Percentiles rank a stretch among this genome's conserved stretches.
Evolutionary conservation across 2,329 filamentous ascomycete species (phyloP).

Genomic region (Neurospora sp.): DNA sequence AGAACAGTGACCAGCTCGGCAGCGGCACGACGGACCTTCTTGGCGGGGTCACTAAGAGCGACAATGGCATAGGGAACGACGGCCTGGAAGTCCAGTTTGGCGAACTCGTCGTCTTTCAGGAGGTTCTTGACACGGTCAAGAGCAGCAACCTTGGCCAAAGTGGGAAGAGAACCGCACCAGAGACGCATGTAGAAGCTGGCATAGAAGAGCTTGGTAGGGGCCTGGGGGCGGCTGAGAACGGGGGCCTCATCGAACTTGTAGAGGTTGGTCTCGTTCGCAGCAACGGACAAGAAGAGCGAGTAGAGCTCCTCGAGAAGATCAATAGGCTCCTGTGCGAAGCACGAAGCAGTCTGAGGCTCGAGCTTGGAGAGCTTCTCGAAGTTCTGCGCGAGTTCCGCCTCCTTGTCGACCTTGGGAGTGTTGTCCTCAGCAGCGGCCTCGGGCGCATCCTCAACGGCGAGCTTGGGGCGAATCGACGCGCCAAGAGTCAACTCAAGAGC

Average conservation of each 20-base stretch:
- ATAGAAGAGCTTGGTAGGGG: slow-evolving; percentile 53
- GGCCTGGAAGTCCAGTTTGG: slow-evolving; percentile 59
- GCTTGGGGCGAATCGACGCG: slow-evolving; percentile 51
- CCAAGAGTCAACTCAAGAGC: slow-evolving; percentile 66
- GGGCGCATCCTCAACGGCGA: slow-evolving; percentile 36
- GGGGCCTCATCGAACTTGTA: slow-evolving; percentile 43
- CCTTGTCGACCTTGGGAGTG: slow-evolving; percentile 16
- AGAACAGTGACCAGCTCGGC: slow-evolving; percentile 54
- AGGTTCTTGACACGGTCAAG: slow-evolving; percentile 52
- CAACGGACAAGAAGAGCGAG: slow-evolving; percentile 46
- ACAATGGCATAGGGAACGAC: slow-evolving; percentile 73
- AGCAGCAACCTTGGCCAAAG: slow-evolving; percentile 57
- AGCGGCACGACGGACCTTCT: slow-evolving; percentile 66
- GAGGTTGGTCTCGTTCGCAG: slow-evolving; percentile 33
- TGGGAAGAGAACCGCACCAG: slow-evolving; percentile 63
- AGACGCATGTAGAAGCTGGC: slow-evolving; percentile 67
- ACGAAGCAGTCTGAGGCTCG: slow-evolving; percentile 29
- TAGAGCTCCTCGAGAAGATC: slow-evolving; percentile 49
- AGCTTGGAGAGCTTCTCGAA: slow-evolving; percentile 28
- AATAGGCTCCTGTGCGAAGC: slow-evolving; percentile 39
- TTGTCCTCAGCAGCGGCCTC: slow-evolving; percentile 40
- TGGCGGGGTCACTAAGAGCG: slow-evolving; percentile 65
- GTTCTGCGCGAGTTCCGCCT: slow-evolving; percentile 29
- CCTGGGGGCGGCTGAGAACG: slow-evolving; percentile 42
- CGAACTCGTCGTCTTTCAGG: slow-evolving; percentile 40